These are phyloP conservation scores for Cantharellus anzutake DNA, from an alignment of 768 basidiomycete genomes.

Conservation along the genomic window DNA sequence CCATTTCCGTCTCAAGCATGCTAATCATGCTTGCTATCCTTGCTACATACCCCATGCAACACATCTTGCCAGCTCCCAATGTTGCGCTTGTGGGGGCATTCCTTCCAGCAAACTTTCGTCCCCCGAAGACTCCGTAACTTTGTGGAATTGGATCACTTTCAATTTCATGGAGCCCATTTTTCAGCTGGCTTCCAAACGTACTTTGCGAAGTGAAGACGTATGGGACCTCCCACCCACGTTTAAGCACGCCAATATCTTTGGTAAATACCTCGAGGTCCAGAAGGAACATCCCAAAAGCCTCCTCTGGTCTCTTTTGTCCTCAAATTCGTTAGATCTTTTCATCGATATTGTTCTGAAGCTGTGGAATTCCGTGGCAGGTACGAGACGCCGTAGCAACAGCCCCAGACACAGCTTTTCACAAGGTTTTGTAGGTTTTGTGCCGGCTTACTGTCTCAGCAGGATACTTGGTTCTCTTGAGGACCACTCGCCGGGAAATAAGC, in stretches of 20 bases:
- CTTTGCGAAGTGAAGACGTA: slow-evolving; percentile 28
- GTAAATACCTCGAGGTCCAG: slow-evolving; percentile 29
- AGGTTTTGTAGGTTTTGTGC: slow-evolving; percentile 33
- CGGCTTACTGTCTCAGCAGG: slow-evolving; percentile 42
- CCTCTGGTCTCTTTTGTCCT: slow-evolving; percentile 39
- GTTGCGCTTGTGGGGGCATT: slow-evolving; percentile 21
- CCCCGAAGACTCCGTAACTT: slow-evolving; percentile 43
- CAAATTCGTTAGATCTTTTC: slow-evolving; percentile 51
- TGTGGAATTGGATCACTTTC: slow-evolving; percentile 50
- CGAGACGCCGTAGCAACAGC: too few relatives aligned
- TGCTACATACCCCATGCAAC: slow-evolving; percentile 25
- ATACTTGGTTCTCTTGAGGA: slow-evolving; percentile 34
- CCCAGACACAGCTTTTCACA: too few relatives aligned
- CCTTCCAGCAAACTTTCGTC: slow-evolving; percentile 18
- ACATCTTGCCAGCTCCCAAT: slow-evolving; percentile 25
- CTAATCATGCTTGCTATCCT: neutral
- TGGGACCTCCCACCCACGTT: slow-evolving; percentile 53
- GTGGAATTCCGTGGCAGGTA: slow-evolving; percentile 36
- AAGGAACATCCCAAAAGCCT: slow-evolving; percentile 29
- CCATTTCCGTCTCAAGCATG: neutral
- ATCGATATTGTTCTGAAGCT: slow-evolving; percentile 37
- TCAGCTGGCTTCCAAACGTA: slow-evolving; percentile 27
- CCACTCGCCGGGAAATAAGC: slow-evolving; percentile 13
- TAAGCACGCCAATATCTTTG: slow-evolving; percentile 45
- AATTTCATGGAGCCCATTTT: slow-evolving; percentile 46